These are phyloP conservation scores for Lachnellula subtilissima DNA, from an alignment of 2,329 filamentous ascomycete species.

Conservation along the genomic window DNA sequence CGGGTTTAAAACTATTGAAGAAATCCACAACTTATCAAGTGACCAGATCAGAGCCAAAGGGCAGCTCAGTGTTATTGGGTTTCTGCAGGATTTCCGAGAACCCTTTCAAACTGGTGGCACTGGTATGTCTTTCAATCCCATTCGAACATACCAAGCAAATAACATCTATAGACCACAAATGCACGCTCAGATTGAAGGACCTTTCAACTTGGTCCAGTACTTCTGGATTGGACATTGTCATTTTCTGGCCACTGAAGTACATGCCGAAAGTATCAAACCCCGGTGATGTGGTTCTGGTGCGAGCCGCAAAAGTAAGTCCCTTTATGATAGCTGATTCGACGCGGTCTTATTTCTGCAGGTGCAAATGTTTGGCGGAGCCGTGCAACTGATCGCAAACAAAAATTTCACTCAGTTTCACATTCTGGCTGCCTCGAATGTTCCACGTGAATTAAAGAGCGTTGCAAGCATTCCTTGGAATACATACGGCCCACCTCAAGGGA, in stretches of 20 bases:
- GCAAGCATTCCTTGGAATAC: conserved; percentile 15
- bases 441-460: conserved; percentile 15
- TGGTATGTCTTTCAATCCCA: conserved; percentile 24
- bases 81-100: conserved; percentile 61
- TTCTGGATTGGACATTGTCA: conserved; percentile 44
- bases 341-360: conserved; percentile 32
- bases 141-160: conserved; percentile 4
- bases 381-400: conserved; percentile 43
- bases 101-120: conserved; percentile 51
- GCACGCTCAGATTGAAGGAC: conserved; percentile 57
- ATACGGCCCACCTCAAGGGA: conserved; percentile 5
- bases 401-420: conserved; percentile 40
- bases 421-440: conserved; percentile 39
- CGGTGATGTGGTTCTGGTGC: conserved; percentile 63
- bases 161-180: conserved; percentile 51
- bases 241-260: conserved; percentile 51
- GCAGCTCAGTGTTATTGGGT: conserved; percentile 59
- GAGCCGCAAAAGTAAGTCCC: conserved; percentile 40
- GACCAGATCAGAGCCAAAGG: conserved; percentile 25
- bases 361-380: conserved; percentile 33
- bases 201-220: conserved; percentile 40
- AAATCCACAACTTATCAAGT: conserved; percentile 42
- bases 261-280: conserved; percentile 44
- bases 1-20: conserved; percentile 39
- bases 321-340: conserved; percentile 25